Conservation (phyloP, 108 stramenopile genomes). For the Fragilariopsis cylindrus region DNA sequence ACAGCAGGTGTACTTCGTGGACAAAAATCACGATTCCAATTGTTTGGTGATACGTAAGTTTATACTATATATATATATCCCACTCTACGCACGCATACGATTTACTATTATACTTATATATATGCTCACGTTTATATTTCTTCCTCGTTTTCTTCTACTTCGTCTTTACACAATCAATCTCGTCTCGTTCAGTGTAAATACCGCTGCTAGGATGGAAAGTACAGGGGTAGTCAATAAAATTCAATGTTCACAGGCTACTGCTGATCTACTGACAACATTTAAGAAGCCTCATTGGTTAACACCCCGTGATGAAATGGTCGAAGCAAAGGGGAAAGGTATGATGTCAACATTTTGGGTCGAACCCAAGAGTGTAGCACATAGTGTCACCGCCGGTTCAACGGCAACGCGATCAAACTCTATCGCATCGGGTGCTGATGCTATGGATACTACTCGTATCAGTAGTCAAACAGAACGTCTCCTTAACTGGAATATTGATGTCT, state of each 20-base stretch:
- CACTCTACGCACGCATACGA: no score
- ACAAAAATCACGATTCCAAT: slow-evolving; percentile 47
- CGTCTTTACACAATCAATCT: background rate
- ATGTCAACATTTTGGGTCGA: slow-evolving; percentile 16
- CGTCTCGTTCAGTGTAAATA: slow-evolving; percentile 30
- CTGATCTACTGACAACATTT: slow-evolving; percentile 29
- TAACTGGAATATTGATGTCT: slow-evolving; percentile 36
- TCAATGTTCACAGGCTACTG: slow-evolving; percentile 46
- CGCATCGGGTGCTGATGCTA: background rate
- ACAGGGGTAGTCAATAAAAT: slow-evolving; percentile 34
- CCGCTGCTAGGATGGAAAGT: slow-evolving; percentile 50
- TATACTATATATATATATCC: no score
- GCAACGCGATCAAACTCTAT: background rate
- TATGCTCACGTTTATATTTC: background rate
- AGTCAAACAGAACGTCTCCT: slow-evolving; percentile 19
- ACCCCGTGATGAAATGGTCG: slow-evolving; percentile 9
- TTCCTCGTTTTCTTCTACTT: background rate
- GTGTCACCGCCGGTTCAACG: background rate
- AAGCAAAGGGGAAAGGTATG: slow-evolving; percentile 18
- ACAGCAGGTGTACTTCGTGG: slow-evolving; percentile 57
- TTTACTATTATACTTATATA: no score
- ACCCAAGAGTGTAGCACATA: background rate
- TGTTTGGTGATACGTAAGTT: slow-evolving; percentile 49
- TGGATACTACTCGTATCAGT: background rate
- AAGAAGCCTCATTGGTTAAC: slow-evolving; percentile 21